These are phyloP conservation scores for Dendrocalamus latiflorus DNA, from an alignment of 202 grass and related monocot genomes.

Conservation along the genomic window DNA sequence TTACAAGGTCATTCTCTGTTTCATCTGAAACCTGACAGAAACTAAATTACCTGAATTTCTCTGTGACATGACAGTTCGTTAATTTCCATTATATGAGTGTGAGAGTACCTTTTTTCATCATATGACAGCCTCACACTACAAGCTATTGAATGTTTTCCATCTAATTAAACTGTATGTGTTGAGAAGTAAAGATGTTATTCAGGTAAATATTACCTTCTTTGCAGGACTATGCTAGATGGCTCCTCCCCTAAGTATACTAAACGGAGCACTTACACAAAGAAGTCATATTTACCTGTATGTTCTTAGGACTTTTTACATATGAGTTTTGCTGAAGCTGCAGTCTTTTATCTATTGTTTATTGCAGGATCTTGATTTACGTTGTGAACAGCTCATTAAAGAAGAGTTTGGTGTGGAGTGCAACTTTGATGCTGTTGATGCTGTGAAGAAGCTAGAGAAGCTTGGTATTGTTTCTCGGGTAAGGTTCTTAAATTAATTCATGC, in stretches of 20 bases:
- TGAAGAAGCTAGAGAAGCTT: slow-evolving; percentile 89
- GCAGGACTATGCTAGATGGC: neutral
- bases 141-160: neutral
- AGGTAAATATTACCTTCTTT: neutral
- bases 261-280: neutral
- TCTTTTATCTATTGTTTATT: slow-evolving; percentile 13
- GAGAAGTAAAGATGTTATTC: neutral
- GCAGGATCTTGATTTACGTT: slow-evolving; percentile 78
- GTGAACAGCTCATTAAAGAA: slow-evolving; percentile 85
- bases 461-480: slow-evolving; percentile 91
- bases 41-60: neutral
- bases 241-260: neutral
- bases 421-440: slow-evolving; percentile 91
- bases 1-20: neutral
- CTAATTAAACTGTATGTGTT: neutral
- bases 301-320: neutral
- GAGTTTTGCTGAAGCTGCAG: neutral
- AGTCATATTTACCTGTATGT: neutral
- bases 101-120: neutral
- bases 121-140: neutral
- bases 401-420: slow-evolving; percentile 78
- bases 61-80: neutral
- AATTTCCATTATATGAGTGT: neutral
- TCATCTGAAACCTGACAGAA: neutral
- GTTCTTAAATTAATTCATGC: neutral